These are phyloP conservation scores for Ochromonadaceae sp. DNA, from an alignment of 352 stramenopile genomes.

Conservation along the genomic window DNA sequence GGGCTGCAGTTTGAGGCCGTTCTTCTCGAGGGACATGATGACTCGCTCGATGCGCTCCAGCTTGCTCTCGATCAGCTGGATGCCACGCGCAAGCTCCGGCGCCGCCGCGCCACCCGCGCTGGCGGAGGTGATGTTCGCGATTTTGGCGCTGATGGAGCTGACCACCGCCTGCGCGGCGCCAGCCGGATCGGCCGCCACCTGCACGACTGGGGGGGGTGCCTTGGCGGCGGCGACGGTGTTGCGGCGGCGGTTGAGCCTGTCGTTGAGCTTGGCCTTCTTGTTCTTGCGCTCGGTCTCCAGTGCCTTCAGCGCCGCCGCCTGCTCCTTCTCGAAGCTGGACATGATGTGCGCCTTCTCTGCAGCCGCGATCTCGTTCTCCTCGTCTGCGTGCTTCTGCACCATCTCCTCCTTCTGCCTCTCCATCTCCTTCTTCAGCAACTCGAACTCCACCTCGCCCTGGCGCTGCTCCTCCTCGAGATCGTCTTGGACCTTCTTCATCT, in stretches of 20 bases:
- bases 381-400: background rate
- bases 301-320: background rate
- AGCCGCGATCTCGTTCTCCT: background rate
- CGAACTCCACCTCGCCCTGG: background rate
- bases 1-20: background rate
- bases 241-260: background rate
- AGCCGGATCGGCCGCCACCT: background rate
- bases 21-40: conserved; percentile 1
- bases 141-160: background rate
- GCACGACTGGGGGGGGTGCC: background rate
- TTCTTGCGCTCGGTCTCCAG: background rate
- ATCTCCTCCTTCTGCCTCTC: conserved; percentile 10
- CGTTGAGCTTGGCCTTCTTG: background rate
- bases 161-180: background rate
- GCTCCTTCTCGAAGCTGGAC: conserved; percentile 13
- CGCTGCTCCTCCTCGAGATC: background rate
- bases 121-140: too few species aligned
- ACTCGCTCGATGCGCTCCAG: conserved; percentile 8
- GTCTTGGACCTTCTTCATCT: background rate
- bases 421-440: background rate
- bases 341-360: conserved; percentile 3
- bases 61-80: too few species aligned
- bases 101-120: background rate
- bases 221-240: background rate
- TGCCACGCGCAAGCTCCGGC: too few species aligned